Base-by-base conservation (phyloP, 2,329 filamentous ascomycete genomes). In the Cladosporium sp. region DNA sequence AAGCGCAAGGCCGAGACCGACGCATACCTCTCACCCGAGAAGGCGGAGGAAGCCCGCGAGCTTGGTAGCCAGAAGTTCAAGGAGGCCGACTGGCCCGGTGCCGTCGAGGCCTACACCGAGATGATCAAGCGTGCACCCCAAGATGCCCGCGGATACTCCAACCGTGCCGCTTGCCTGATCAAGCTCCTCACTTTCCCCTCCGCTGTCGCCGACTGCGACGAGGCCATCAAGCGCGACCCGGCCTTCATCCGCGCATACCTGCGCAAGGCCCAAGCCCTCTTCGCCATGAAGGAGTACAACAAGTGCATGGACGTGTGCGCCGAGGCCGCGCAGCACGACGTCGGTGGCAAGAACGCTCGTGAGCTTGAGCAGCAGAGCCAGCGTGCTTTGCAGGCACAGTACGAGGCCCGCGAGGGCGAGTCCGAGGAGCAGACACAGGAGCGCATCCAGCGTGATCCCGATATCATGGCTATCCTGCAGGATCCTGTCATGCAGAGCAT, bases 401-500 rank as follows among this genome's bases (percentile, higher is more conserved):
- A 95, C 81, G 84, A 91, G 63, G 90, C 92, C 23, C 89, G 93
- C 29, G 93, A 96, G 76, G 95, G 95, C 72, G 95, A 99, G 87
- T 75, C 74, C 0, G 95, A 99, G 82, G 91, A 97, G 79, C 89
- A 99, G 86, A 97, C 95, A 1, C 89, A 92, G 78, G 92, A 96
- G 83, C 86, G 96, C 70, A 88, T 99, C 77, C 89, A 91, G 83
- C 88, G 89, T 29, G 74, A 73, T 49, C 72, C 72, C 44, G 72
- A 75, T 89, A 97, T 98, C 77, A 91, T 96, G 86, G 80, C 84
- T 69, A 94, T 97, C 75, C 91, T 98, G 81, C 89, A 93, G 79
- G 95, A 99, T 76, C 95, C 95, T 18, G 89, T 99, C 76, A 98
- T 99, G 94, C 93, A 99, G 82, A 91, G 90, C 71, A 97, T 97